These are phyloP conservation scores for Alternaria rosae DNA, from an alignment of 2,329 filamentous ascomycete genomes.

Conservation along the genomic window DNA sequence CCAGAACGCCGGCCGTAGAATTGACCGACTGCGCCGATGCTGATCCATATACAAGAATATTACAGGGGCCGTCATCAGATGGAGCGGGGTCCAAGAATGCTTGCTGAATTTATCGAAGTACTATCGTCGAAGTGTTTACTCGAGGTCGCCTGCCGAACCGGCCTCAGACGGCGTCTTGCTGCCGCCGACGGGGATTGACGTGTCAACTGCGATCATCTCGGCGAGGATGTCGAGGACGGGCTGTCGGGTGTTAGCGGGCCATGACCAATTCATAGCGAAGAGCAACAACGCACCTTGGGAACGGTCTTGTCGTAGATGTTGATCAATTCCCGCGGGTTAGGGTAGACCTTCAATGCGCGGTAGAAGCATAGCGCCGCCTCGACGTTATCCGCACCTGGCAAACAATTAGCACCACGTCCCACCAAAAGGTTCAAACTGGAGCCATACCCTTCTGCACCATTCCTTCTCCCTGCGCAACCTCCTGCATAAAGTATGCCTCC, in stretches of 20 bases:
- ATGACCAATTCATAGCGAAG: not conserved
- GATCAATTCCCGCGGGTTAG: slow-evolving; percentile 89
- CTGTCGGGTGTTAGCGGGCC: slow-evolving; percentile 54
- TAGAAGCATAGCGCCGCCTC: slow-evolving; percentile 96
- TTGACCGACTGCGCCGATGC: slow-evolving; percentile 27
- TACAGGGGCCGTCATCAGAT: slow-evolving; percentile 37
- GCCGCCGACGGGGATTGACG: slow-evolving; percentile 57
- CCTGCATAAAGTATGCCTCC: slow-evolving; percentile 95
- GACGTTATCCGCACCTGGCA: slow-evolving; percentile 69
- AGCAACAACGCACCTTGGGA: slow-evolving; percentile 72
- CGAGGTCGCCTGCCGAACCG: slow-evolving; percentile 44
- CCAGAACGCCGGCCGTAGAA: slow-evolving; percentile 38
- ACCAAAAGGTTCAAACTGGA: not conserved
- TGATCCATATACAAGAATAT: slow-evolving; percentile 49
- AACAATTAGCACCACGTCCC: slow-evolving; percentile 22
- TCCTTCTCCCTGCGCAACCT: slow-evolving; percentile 87
- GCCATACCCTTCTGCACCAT: slow-evolving; percentile 78
- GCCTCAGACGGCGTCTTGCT: slow-evolving; percentile 48
- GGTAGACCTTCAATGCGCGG: slow-evolving; percentile 98
- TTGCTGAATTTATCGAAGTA: slow-evolving; percentile 19
- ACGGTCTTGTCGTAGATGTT: slow-evolving; percentile 98
- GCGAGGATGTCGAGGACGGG: slow-evolving; percentile 94
- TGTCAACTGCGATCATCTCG: slow-evolving; percentile 96
- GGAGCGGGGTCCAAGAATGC: slow-evolving; percentile 24
- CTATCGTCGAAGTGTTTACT: slow-evolving; percentile 28